Conservation (phyloP, 1,139 yeast species). For the Candida pseudoviswanathii region DNA sequence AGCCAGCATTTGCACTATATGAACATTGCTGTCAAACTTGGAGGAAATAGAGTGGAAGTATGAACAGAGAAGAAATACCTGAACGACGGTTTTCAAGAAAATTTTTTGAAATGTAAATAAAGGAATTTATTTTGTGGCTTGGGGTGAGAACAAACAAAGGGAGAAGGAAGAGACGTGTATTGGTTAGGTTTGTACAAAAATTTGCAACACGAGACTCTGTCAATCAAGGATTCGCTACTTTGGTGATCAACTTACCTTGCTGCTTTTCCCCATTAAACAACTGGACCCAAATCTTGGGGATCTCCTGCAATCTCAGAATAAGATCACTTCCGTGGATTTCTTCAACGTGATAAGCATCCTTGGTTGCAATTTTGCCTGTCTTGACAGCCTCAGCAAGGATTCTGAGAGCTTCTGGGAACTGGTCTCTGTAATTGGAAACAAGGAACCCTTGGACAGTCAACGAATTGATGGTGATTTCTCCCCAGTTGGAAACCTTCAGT, state of each 20-base stretch:
- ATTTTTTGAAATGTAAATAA: slow-evolving; percentile 3
- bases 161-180: not conserved
- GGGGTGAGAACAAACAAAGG: not conserved
- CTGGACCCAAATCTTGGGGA: slow-evolving; percentile 30
- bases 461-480: slow-evolving; percentile 47
- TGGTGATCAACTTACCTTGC: slow-evolving; percentile 24
- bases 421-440: slow-evolving; percentile 36
- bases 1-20: slow-evolving; percentile 10
- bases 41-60: not conserved
- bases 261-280: slow-evolving; percentile 34
- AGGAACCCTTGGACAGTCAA: slow-evolving; percentile 52
- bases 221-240: no score
- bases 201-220: no score
- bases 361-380: slow-evolving; percentile 42
- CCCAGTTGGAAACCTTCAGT: slow-evolving; percentile 38
- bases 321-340: slow-evolving; percentile 15
- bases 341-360: slow-evolving; percentile 20
- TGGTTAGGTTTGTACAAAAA: no score
- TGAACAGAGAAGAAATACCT: no score
- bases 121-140: not conserved
- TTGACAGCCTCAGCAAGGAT: slow-evolving; percentile 36
- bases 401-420: slow-evolving; percentile 38
- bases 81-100: not conserved
- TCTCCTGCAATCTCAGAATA: slow-evolving; percentile 21
- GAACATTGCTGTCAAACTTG: slow-evolving; percentile 1